Conservation (phyloP, 2,329 filamentous ascomycete species). For the Fusarium mundagurra region DNA sequence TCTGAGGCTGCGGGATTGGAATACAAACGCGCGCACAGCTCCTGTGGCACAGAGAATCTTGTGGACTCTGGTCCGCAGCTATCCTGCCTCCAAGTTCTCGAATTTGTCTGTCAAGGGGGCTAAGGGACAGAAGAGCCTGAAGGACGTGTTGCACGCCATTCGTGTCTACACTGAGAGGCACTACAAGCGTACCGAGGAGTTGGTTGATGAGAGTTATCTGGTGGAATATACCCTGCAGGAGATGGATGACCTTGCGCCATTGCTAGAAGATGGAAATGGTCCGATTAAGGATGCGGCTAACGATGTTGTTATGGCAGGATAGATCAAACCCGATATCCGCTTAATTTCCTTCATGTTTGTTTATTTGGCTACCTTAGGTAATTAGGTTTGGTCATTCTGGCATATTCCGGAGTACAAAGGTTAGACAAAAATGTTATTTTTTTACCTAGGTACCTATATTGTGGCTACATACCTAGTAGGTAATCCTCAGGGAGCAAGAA, state of each 20-base stretch:
- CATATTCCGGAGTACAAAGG: conserved; percentile 33
- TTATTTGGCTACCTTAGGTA: not conserved
- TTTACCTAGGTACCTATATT: not conserved
- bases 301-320: conserved; percentile 56
- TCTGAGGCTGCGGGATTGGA: conserved; percentile 91
- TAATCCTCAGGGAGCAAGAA: too few species aligned
- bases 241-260: conserved; percentile 80
- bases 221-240: conserved; percentile 92
- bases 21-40: conserved; percentile 90
- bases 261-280: conserved; percentile 48
- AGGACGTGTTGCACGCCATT: conserved; percentile 87
- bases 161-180: conserved; percentile 93
- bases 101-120: conserved; percentile 70
- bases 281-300: conserved; percentile 48
- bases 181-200: conserved; percentile 87
- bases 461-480: not conserved
- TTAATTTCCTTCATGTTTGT: conserved; percentile 6
- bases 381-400: not conserved
- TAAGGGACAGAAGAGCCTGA: conserved; percentile 72
- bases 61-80: conserved; percentile 80
- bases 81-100: conserved; percentile 81
- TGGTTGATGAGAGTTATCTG: conserved; percentile 93
- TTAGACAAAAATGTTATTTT: conserved; percentile 29
- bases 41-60: conserved; percentile 87
- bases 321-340: conserved; percentile 13